phyloP scores from a whole-genome alignment of 768 basidiomycete species.

The Lentinus brumalis region DNA sequence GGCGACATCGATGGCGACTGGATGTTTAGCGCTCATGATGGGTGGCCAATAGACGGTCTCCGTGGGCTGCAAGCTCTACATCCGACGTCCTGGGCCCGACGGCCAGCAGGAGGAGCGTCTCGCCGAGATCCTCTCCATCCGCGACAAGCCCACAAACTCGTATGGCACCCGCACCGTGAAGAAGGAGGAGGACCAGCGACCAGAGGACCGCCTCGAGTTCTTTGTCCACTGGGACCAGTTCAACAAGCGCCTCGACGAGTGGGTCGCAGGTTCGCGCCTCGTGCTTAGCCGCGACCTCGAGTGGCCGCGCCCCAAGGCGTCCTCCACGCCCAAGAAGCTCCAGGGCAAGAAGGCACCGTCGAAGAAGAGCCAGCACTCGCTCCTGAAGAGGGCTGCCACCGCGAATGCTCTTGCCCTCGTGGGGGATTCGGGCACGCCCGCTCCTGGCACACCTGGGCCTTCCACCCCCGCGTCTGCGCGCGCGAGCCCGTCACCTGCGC shows the following conservation, averaged over 20 bases:
- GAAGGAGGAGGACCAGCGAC: constrained; percentile 50
- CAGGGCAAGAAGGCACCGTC: constrained; percentile 68
- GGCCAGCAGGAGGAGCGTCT: constrained; percentile 85
- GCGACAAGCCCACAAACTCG: constrained; percentile 75
- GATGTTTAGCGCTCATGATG: constrained; percentile 23
- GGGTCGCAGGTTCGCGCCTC: constrained; percentile 89
- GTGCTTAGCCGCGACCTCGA: constrained; percentile 86
- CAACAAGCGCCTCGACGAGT: constrained; percentile 98
- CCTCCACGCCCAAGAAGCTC: constrained; percentile 48
- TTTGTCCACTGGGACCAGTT: constrained; percentile 99
- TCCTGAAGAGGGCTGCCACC: constrained; percentile 69
- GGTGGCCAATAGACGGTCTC: constrained; percentile 64
- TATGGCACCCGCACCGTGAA: constrained; percentile 52
- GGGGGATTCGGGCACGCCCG: constrained; percentile 26
- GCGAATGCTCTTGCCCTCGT: constrained; percentile 37
- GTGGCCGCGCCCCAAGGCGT: constrained; percentile 89
- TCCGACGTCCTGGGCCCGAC: constrained; percentile 74
- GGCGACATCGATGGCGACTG: constrained; percentile 24
- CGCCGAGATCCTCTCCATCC: constrained; percentile 94
- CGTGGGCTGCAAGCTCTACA: constrained; percentile 95
- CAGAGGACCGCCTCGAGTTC: constrained; percentile 86
- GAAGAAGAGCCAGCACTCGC: constrained; percentile 53
- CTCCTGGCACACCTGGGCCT: constrained; percentile 27
- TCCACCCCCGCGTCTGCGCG: constrained; percentile 27
- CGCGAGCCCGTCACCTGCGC: constrained; percentile 60